phyloP scores from a whole-genome alignment of 768 basidiomycete species.

The Pisolithus orientalis region DNA sequence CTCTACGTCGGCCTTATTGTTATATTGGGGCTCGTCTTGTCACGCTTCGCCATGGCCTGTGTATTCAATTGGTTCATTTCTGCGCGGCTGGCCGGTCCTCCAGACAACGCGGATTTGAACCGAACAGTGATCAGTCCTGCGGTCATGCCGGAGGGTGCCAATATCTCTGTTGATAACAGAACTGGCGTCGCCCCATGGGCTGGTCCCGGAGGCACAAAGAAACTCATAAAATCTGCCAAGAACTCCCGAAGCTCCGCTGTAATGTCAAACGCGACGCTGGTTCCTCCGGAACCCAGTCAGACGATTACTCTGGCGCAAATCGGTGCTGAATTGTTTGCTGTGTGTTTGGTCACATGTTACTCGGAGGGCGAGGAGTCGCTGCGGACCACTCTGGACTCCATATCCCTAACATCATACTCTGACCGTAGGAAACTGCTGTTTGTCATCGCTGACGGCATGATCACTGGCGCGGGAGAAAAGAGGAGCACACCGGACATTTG shows the following conservation, averaged over 20 bases:
- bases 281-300: constrained; percentile 40
- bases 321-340: constrained; percentile 89
- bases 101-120: constrained; percentile 63
- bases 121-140: constrained; percentile 88
- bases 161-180: constrained; percentile 84
- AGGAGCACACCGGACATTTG: constrained; percentile 95
- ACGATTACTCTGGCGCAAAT: constrained; percentile 82
- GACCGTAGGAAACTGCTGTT: constrained; percentile 90
- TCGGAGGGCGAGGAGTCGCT: constrained; percentile 94
- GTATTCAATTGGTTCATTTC: constrained; percentile 97
- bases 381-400: constrained; percentile 87
- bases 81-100: constrained; percentile 70
- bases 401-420: constrained; percentile 85
- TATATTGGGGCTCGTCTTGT: constrained; percentile 84
- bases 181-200: constrained; percentile 96
- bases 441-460: constrained; percentile 97
- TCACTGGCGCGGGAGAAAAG: constrained; percentile 96
- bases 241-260: constrained; percentile 41
- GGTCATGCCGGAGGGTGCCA: constrained; percentile 95
- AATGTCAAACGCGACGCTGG: constrained; percentile 49
- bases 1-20: constrained; percentile 88
- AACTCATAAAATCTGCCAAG: constrained; percentile 37
- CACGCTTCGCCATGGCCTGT: constrained; percentile 94
- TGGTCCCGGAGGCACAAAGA: constrained; percentile 44
- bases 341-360: constrained; percentile 96